Conservation (phyloP, 2,329 filamentous ascomycete genomes). For the Clarireedia hainanense region DNA sequence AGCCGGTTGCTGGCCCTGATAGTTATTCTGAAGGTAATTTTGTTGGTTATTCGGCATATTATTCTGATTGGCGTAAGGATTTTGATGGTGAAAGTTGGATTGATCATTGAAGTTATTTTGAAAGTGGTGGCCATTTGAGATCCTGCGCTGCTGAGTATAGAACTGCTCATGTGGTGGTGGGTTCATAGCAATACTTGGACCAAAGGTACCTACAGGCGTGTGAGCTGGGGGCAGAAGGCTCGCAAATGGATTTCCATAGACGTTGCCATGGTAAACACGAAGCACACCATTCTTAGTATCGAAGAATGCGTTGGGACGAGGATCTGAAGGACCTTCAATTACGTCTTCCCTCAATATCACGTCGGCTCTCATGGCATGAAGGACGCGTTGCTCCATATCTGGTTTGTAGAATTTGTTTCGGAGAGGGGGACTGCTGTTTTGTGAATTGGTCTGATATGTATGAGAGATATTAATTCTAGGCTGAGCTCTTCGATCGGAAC, state of each 20-base stretch:
- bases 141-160: background rate
- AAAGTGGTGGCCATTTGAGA: too few relatives aligned
- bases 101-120: too few relatives aligned
- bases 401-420: background rate
- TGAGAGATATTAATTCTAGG: background rate
- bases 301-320: slow-evolving; percentile 51
- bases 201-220: slow-evolving; percentile 34
- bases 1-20: background rate
- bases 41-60: background rate
- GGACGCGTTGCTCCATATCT: slow-evolving; percentile 3
- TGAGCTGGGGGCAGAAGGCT: slow-evolving; percentile 38
- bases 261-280: slow-evolving; percentile 49
- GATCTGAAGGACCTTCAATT: slow-evolving; percentile 44
- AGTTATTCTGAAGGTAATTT: background rate
- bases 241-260: slow-evolving; percentile 44
- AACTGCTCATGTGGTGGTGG: slow-evolving; percentile 1
- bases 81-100: too few relatives aligned
- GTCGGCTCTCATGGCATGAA: slow-evolving; percentile 6
- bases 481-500: background rate
- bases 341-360: slow-evolving; percentile 41
- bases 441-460: background rate
- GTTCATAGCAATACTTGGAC: slow-evolving; percentile 23
- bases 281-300: slow-evolving; percentile 44
- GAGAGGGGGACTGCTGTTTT: background rate
- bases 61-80: background rate